Percentiles rank a stretch among this genome's conserved stretches.
These are phyloP conservation scores for Eutypella sp. DNA, from an alignment of 2,329 filamentous ascomycete species.

Conservation along the genomic window DNA sequence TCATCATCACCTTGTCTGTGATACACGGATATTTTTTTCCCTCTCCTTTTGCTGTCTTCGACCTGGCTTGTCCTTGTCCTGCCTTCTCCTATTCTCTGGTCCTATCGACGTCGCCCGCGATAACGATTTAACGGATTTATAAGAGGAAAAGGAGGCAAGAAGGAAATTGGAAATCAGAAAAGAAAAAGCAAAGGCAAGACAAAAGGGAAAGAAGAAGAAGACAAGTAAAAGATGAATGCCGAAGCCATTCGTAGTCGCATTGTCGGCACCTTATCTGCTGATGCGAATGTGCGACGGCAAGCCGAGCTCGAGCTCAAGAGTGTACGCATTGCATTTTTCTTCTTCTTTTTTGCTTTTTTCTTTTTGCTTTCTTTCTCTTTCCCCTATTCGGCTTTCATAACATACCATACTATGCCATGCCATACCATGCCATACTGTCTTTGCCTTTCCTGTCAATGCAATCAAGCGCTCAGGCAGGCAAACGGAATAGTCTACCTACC, in stretches of 20 bases:
- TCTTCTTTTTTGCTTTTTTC: slow-evolving; percentile 7
- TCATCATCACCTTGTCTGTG: no score
- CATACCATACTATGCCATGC: no score
- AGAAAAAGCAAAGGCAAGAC: no score
- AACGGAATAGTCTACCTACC: no score
- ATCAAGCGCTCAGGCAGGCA: no score
- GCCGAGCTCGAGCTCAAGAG: slow-evolving; percentile 79
- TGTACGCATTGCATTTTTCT: slow-evolving; percentile 44
- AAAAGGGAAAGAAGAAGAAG: neutral
- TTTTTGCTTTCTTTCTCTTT: no score
- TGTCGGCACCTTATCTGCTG: slow-evolving; percentile 67
- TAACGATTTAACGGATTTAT: neutral
- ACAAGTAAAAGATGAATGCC: slow-evolving; percentile 69
- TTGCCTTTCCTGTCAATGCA: no score
- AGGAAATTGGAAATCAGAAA: no score
- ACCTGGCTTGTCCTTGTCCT: neutral
- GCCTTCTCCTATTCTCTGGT: neutral
- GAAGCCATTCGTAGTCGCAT: slow-evolving; percentile 71
- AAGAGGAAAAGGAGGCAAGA: no score
- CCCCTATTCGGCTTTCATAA: no score
- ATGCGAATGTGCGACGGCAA: slow-evolving; percentile 69
- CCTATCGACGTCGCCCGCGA: neutral
- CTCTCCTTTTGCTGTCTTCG: neutral
- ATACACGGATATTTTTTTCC: neutral
- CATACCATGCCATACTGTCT: no score